A percentile compares a stretch with the other conserved stretches of the same genome.
These are phyloP conservation scores for Backusella tuberculispora DNA, from an alignment of 192 early-diverging fungal genomes.

Conservation along the genomic window DNA sequence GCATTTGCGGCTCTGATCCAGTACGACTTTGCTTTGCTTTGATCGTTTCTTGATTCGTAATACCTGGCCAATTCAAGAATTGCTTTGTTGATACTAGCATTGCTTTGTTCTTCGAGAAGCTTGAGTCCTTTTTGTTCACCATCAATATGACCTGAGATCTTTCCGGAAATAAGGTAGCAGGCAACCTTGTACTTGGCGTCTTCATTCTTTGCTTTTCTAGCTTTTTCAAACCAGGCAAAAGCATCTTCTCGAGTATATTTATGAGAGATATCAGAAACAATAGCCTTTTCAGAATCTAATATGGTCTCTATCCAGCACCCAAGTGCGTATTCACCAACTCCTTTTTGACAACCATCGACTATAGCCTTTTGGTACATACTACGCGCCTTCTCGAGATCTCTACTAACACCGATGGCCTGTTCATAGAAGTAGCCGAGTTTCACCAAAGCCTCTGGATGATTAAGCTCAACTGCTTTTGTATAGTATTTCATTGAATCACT, in stretches of 20 bases:
- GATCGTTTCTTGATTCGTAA: not conserved
- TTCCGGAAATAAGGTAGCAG: not conserved
- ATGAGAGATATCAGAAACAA: not conserved
- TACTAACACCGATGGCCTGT: not conserved
- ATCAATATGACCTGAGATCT: not conserved
- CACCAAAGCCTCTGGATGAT: not conserved
- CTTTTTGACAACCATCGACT: not conserved
- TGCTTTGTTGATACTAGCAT: not conserved
- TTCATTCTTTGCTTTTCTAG: not conserved
- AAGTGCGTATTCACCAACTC: constrained; percentile 2
- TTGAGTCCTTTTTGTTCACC: not conserved
- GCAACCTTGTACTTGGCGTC: constrained; percentile 3
- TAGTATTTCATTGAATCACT: not conserved
- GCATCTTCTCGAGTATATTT: not conserved
- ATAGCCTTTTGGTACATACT: not conserved
- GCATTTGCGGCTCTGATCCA: not conserved
- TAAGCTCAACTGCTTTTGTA: not conserved
- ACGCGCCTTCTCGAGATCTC: not conserved
- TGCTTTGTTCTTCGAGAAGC: not conserved
- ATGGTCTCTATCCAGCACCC: constrained; percentile 6
- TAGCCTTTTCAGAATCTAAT: not conserved
- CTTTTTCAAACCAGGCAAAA: not conserved
- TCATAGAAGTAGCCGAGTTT: constrained; percentile 7
- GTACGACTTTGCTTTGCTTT: not conserved
- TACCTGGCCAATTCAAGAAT: not conserved